Evolutionary conservation across 2,329 filamentous ascomycete species (phyloP), one percentile per base, ranked within the genome.

Genomic region (Alternaria rosae): DNA sequence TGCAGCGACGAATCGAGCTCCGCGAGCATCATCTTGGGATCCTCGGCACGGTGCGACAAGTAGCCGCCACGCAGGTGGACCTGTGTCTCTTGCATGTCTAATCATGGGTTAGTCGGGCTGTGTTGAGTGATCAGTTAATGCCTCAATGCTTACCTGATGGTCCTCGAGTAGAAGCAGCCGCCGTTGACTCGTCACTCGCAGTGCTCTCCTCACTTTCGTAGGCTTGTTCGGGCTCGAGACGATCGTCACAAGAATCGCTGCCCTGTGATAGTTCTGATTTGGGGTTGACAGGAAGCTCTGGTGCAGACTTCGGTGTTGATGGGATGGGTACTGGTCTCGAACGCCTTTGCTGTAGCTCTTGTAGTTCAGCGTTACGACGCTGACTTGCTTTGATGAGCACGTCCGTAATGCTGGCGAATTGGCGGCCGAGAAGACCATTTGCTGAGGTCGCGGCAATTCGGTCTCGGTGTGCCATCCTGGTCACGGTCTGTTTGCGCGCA

Each of bases 331-430:
- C 44, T 15, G 42, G 25, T 53, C n/a, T 48, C 42, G n/a, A 11
- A 41, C 15, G 25, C 12, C 23, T 59, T 11, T 42, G 54, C 13
- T 12, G 57, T 25, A 41, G 51, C 38, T 41, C 26, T 38, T 43
- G 45, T 10, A 64, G 17, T n/a, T 66, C 60, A 12, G 51, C 38
- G 17, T 71, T 59, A 12, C 64, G 64, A n/a, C 64, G 63, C 38
- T 60, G 61, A 3, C 66, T 67, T 7, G 64, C 67, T 51, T 58
- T 59, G 20, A 57, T 26, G 4, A 74, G 57, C 6, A 61, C 67
- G 13, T 70, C 57, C 1, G 62, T 57, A 28, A 73, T 73, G 51
- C 30, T 67, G 8, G 63, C 65, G 9, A 73, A 45, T 12, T 73
- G 71, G 13, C 54, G 65, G 28, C 38, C 53, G 11, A 68, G 58